These are phyloP conservation scores for Sporisorium scitamineum DNA, from an alignment of 1,284 basidiomycete species.

Conservation along the genomic window DNA sequence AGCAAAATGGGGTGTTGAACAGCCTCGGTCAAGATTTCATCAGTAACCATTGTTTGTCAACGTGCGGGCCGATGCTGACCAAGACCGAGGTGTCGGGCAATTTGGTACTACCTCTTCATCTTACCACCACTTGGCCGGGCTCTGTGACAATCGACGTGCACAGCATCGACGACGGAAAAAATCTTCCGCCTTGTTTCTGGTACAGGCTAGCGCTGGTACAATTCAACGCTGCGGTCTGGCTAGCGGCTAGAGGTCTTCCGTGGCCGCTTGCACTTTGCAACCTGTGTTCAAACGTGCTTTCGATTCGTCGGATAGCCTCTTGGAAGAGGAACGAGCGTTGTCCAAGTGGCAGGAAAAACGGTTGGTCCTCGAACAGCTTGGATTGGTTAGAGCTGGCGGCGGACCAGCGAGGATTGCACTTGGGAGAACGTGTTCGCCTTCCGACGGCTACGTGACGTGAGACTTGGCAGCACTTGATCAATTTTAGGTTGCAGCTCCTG, in stretches of 20 bases:
- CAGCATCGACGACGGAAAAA: conserved; percentile 1
- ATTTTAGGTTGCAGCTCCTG: background rate
- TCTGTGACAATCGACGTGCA: conserved; percentile 4
- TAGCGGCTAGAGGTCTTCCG: background rate
- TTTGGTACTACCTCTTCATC: no score
- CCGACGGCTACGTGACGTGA: conserved; percentile 17
- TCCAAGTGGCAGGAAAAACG: conserved; percentile 12
- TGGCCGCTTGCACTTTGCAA: background rate
- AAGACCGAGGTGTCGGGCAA: no score
- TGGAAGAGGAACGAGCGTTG: background rate
- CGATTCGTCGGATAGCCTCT: background rate
- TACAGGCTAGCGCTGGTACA: background rate
- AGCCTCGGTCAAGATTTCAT: background rate
- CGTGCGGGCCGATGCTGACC: conserved; percentile 1
- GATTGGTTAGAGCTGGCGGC: conserved; percentile 7
- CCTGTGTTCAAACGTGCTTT: background rate
- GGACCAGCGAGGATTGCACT: conserved; percentile 5
- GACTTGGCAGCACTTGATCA: background rate
- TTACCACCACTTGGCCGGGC: conserved; percentile 1
- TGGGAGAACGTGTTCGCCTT: conserved; percentile 22
- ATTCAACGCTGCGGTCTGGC: background rate
- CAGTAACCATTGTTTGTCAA: background rate
- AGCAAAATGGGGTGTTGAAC: background rate
- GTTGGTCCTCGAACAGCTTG: conserved; percentile 17
- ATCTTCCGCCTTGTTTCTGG: background rate